Base-by-base conservation (phyloP, 148 eudicot species). In the Gaultheria prostrata region DNA sequence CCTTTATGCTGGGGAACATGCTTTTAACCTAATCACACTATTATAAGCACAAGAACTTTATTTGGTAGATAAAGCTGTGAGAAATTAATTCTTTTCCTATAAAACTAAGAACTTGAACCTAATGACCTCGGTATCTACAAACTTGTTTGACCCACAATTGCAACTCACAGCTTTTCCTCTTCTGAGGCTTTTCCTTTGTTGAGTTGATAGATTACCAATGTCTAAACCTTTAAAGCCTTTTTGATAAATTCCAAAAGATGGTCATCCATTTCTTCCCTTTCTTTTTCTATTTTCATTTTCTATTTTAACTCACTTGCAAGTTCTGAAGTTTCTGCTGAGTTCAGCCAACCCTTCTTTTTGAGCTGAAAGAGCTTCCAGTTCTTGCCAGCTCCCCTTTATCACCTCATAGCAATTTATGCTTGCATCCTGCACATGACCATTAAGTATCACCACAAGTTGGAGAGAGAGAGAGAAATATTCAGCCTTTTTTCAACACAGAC, bases 371-470 rank as follows among this genome's bases (percentile, higher is more conserved):
- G 86, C 85, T 20, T 86, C 81, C 73, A 89, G 77, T 65, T 89
- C 89, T 46, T 77, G 84, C 91, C 91, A 89, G 83, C 89, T 87
- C 63, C 84, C 91, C 70, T 89, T 89, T 80, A 89, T 89, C 76
- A 89, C 91, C 77, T 87, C 73, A 77, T 87, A 84, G 72, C 91
- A 89, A 80, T 88, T 87, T 71, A 84, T 82, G 82, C 91, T 89
- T 59, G 82, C 89, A 69, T 89, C 91, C 91, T 89, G 85, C 32
- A 49, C 61, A 57, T 28, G 7, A 26, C 20, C 63, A 32, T 46
- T 30, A 17, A 49, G 48, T 4, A 51, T 33, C 13, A 30, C 28
- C 13, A 65, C 11, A 15, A n/a, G 24, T 11, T 3, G 30, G 9
- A 39, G 24, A 43, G n/a, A 43, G 35, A 61, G 50, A 43, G 45